These are phyloP conservation scores for Odontarrhena argentea DNA, from an alignment of 345 rosid genomes.

Conservation along the genomic window DNA sequence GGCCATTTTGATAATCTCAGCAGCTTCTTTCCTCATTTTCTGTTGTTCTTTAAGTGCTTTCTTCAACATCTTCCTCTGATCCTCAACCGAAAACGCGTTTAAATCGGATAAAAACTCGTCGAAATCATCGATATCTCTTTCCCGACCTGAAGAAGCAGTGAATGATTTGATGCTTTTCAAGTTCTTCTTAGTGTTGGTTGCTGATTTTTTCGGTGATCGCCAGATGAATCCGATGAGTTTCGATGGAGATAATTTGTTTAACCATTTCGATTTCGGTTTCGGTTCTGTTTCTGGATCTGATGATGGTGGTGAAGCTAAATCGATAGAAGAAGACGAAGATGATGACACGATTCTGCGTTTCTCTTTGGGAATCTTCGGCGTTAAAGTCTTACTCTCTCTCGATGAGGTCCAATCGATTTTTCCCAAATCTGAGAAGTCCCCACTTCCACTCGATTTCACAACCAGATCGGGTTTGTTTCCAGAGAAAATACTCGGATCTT, in stretches of 20 bases:
- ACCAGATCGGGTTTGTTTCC: constrained; percentile 20
- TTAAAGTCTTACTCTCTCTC: constrained; percentile 13
- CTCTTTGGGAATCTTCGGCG: constrained; percentile 36
- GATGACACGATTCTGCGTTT: constrained; percentile 34
- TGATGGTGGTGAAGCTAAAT: constrained; percentile 27
- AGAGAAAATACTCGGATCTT: constrained; percentile 25
- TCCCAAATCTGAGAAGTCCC: constrained; percentile 37
- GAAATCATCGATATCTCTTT: constrained; percentile 45
- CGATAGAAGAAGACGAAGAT: constrained; percentile 35
- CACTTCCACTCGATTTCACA: constrained; percentile 34
- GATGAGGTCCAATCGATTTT: constrained; percentile 23
- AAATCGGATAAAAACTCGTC: constrained; percentile 56
- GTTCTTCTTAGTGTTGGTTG: constrained; percentile 35
- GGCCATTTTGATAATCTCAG: constrained; percentile 64
- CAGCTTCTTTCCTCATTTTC: constrained; percentile 66
- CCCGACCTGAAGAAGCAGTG: constrained; percentile 25
- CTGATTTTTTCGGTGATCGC: constrained; percentile 58
- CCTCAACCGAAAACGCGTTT: constrained; percentile 55
- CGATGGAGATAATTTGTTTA: constrained; percentile 60
- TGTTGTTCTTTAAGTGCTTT: constrained; percentile 69
- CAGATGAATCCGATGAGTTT: constrained; percentile 57
- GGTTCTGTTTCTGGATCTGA: constrained; percentile 21
- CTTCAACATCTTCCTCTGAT: constrained; percentile 55
- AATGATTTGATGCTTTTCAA: constrained; percentile 31
- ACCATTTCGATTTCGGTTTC: constrained; percentile 33